Evolutionary conservation across 768 basidiomycete species (phyloP).

Genomic region (Phanerochaete sordida): DNA sequence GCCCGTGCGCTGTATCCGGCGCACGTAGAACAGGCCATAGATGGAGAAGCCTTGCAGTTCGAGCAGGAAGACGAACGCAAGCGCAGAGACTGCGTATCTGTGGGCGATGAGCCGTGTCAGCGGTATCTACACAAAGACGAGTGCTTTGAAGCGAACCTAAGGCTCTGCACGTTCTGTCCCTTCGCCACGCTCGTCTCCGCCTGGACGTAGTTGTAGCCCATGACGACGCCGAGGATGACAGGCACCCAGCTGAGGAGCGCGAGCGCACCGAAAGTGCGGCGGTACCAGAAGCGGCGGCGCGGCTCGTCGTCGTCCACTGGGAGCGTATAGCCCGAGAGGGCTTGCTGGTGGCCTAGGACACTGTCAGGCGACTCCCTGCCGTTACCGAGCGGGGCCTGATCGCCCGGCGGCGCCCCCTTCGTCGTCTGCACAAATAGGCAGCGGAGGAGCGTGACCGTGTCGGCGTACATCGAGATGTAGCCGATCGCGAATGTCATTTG

Average conservation of each 20-base stretch:
- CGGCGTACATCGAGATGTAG: conserved; percentile 5
- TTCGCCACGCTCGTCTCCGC: conserved; percentile 5
- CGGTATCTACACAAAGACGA: neutral
- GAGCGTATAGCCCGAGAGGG: neutral
- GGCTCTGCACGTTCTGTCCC: neutral
- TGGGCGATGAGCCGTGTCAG: neutral
- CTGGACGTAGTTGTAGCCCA: conserved; percentile 7
- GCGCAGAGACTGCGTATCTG: neutral
- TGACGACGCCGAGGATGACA: conserved; percentile 6
- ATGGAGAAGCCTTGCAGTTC: neutral
- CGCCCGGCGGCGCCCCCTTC: neutral
- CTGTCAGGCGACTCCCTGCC: neutral
- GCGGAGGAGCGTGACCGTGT: conserved; percentile 1
- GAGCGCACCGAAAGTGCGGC: conserved; percentile 4
- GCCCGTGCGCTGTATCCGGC: neutral
- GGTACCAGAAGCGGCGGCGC: conserved; percentile 8
- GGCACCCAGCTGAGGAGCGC: neutral
- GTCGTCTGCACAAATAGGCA: conserved; percentile 9
- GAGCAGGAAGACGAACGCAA: neutral
- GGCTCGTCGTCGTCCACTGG: conserved; percentile 3
- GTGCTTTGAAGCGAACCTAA: neutral
- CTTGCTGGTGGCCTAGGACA: neutral
- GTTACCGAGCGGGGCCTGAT: neutral
- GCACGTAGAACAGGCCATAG: neutral
- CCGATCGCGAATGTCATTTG: conserved; percentile 8